These are phyloP conservation scores for Leccinum ponderosum DNA, from an alignment of 1,284 basidiomycete genomes.

Conservation along the genomic window DNA sequence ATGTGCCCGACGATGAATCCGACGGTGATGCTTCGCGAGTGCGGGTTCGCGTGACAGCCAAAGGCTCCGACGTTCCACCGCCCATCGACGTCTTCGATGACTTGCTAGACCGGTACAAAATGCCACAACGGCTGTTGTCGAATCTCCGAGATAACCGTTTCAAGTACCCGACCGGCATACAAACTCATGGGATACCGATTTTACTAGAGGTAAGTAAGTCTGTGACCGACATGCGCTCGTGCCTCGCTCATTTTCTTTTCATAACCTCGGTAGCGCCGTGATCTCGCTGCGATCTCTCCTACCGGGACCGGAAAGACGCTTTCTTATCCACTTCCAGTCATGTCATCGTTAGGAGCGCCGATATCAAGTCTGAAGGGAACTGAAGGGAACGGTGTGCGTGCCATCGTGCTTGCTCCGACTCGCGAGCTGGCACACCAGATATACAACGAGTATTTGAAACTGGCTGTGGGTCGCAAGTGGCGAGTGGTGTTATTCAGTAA, in stretches of 20 bases:
- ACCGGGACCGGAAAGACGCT: conserved; percentile 96
- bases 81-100: conserved; percentile 59
- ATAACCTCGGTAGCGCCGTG: conserved; percentile 52
- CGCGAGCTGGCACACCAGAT: conserved; percentile 98
- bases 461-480: conserved; percentile 86
- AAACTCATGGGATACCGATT: conserved; percentile 73
- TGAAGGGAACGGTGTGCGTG: conserved; percentile 64
- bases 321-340: conserved; percentile 83
- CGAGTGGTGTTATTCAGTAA: conserved; percentile 81
- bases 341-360: conserved; percentile 68
- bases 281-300: conserved; percentile 90
- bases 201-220: conserved; percentile 57
- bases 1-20: conserved; percentile 29
- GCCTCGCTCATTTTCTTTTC: neutral
- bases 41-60: conserved; percentile 65
- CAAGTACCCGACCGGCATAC: conserved; percentile 68
- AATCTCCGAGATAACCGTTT: conserved; percentile 66
- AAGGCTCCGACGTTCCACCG: conserved; percentile 65
- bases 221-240: neutral
- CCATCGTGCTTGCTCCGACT: conserved; percentile 88
- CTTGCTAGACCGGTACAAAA: conserved; percentile 53
- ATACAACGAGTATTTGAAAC: conserved; percentile 85
- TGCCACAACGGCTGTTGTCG: conserved; percentile 56
- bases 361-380: conserved; percentile 48
- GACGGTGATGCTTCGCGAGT: conserved; percentile 35